Percentiles rank a stretch among this genome's conserved stretches.
phyloP scores from a whole-genome alignment of 1,139 yeast species.

The Pichia inconspicua region DNA sequence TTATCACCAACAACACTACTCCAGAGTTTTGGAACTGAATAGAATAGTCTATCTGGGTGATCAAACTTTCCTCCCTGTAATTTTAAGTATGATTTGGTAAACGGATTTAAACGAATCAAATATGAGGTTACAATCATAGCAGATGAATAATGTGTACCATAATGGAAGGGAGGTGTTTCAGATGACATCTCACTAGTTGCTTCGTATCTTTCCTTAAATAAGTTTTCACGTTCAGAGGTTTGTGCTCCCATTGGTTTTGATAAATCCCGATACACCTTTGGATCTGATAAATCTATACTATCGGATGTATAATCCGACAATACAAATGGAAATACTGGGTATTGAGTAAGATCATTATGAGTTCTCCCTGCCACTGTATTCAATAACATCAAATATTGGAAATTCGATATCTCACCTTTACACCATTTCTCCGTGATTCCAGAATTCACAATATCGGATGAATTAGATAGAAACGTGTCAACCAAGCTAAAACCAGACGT shows the following conservation, averaged over 20 bases:
- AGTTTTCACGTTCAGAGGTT: conserved; percentile 44
- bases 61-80: conserved; percentile 85
- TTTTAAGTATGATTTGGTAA: conserved; percentile 65
- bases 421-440: conserved; percentile 65
- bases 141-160: conserved; percentile 87
- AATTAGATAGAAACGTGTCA: conserved; percentile 32
- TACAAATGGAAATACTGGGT: conserved; percentile 89
- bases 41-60: conserved; percentile 74
- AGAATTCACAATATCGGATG: conserved; percentile 29
- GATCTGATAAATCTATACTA: conserved; percentile 51
- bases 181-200: conserved; percentile 46
- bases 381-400: conserved; percentile 67
- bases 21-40: conserved; percentile 72
- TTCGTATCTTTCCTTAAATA: conserved; percentile 62
- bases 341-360: conserved; percentile 77
- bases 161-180: conserved; percentile 66
- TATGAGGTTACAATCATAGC: conserved; percentile 86
- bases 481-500: conserved; percentile 32
- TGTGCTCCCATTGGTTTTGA: conserved; percentile 92
- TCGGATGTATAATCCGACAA: conserved; percentile 70
- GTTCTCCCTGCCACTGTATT: conserved; percentile 84
- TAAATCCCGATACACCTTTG: conserved; percentile 59
- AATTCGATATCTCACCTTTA: conserved; percentile 69
- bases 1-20: conserved; percentile 65
- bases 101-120: conserved; percentile 67